Conservation (phyloP, 768 basidiomycete genomes). For the Punctularia strigosozonata region DNA sequence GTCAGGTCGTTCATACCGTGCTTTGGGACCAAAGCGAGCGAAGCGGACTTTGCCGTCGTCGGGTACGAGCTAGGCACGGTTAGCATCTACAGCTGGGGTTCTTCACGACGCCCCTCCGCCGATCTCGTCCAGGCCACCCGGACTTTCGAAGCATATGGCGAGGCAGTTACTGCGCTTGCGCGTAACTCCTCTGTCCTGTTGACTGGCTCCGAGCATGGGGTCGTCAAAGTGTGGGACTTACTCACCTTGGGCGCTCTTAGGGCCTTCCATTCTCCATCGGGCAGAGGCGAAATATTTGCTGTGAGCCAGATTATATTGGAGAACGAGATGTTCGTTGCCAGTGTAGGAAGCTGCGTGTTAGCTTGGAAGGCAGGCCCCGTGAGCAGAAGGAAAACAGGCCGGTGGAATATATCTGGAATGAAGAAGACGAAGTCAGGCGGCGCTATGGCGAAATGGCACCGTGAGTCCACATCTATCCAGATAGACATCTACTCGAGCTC, state of each 20-base stretch:
- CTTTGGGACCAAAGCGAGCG: constrained; percentile 25
- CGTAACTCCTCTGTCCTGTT: constrained; percentile 49
- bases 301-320: constrained; percentile 50
- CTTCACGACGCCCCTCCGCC: constrained; percentile 4
- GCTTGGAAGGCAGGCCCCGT: constrained; percentile 55
- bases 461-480: constrained; percentile 17
- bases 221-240: constrained; percentile 51
- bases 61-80: constrained; percentile 61
- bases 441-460: constrained; percentile 22
- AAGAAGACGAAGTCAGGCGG: constrained; percentile 10
- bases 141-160: constrained; percentile 52
- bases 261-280: constrained; percentile 20
- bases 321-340: constrained; percentile 43
- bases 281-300: constrained; percentile 22
- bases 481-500: background rate
- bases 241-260: constrained; percentile 46
- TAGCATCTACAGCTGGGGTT: constrained; percentile 44
- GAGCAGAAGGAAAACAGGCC: constrained; percentile 24
- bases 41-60: constrained; percentile 40
- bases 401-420: constrained; percentile 15
- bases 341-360: constrained; percentile 49
- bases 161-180: constrained; percentile 54
- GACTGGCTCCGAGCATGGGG: constrained; percentile 55
- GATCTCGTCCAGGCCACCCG: constrained; percentile 21
- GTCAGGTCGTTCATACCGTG: constrained; percentile 40